Base-by-base conservation (phyloP, 1,284 basidiomycete species). In the Sporisorium sorghi region DNA sequence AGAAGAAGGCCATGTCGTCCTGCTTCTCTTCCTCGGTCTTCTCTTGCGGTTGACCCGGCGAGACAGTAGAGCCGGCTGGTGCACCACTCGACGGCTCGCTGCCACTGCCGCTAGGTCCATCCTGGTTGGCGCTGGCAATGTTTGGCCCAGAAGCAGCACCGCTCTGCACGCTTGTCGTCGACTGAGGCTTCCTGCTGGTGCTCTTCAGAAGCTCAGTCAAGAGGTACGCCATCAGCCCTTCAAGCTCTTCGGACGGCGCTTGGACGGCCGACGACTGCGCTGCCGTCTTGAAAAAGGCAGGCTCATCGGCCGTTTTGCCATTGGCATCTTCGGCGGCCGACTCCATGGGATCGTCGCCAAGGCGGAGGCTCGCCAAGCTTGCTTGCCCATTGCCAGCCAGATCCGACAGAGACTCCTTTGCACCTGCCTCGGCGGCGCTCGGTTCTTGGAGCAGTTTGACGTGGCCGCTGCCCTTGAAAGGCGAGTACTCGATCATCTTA, bases 181-280 rank as follows among this genome's bases (percentile, higher is more conserved):
- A 26, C 24, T 46, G 50, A 21, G 59, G 5, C 37, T 60, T 73
- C 24, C 26, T 54, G n/a, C 39, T 56, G 9, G 48, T 68, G 51
- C 65, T 63, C 35, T 76, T 87, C 84, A 91, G 89, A 33, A 94
- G 85, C 84, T 94, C 92, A 35, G 86, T 85, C 60, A 94, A 86
- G 53, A 95, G 87, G 80, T 90, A 90, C 78, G 92, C 90, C 42
- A 93, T 86, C 39, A 91, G 87, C 40, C 86, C 83, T 77, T 94
- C 93, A 21, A 74, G 50, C 47, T 70, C 65, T 30, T 73, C 66
- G 19, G 69, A 63, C 2, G 71, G 63, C 11, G 50, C 58, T 19
- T 26, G 32, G 28, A 23, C n/a, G 3, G 64, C 21, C 5, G 57
- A 49, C 14, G 51, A 49, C 39, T 53, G 58, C 12, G 61, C 23